Evolutionary conservation across 371 early-diverging fungal genomes (phyloP), one percentile per base, ranked within the genome.

Genomic region (Syncephalis plumigaleata): DNA sequence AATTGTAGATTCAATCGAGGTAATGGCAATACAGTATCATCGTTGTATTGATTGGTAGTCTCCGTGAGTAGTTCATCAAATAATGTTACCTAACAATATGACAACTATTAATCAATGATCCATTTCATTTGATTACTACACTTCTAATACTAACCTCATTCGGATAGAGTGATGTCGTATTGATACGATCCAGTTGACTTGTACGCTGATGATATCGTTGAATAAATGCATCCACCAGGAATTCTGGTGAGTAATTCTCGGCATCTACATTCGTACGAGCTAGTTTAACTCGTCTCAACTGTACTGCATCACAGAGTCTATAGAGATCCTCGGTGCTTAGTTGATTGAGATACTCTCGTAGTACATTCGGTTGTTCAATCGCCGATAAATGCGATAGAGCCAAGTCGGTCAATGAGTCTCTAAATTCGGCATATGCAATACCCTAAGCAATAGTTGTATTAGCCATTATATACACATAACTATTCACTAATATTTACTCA

Each of bases 1-100:
- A 82, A 97, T 60, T 97, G 98, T 22, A 95, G 65, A 47, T 83
- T 84, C 37, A 97, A 69, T 52, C 91, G 90, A 2, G 97, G 96
- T 8, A 89, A 61, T 0, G 89, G 73, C 11, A 90, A 57, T 18
- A 81, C 79, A 15, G 74, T 64, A 31, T 71, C 78, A n/a, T n/a
- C 77, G 7, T 68, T 54, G 55, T 82, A 87, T 39, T n/a, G n/a
- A 52, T 78, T 73, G 11, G 73, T 44, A 67, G 63, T 13, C 72
- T 60, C 1, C 75, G 52, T 31, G 11, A 31, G 31, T 2, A 65
- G 60, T 37, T 74, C 73, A 46, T 63, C 66, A 45, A 78, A 78
- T 11, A 78, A 47, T 2, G 59, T 59, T 17, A 61, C 45, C 66
- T 66, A 22, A n/a, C n/a, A n/a, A n/a, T n/a, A n/a, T n/a, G n/a